Evolutionary conservation across 441 rosid species (phyloP).

Genomic region (Arabidopsis lyrata): DNA sequence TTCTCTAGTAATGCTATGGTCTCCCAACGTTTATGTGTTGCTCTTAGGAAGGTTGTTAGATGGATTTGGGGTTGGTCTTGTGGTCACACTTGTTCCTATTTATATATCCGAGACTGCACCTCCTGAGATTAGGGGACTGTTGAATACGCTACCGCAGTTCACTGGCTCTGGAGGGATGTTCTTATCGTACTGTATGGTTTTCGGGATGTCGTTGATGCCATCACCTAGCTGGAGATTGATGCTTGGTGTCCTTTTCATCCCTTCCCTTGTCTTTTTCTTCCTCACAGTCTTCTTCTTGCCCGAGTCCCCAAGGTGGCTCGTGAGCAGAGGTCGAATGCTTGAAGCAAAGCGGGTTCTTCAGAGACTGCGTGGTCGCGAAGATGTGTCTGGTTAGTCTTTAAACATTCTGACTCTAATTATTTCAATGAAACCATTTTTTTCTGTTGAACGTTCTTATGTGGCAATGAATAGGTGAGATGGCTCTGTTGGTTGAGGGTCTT

Average conservation of each 20-base stretch:
- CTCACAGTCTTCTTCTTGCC: slow-evolving; percentile 61
- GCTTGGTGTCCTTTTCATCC: slow-evolving; percentile 66
- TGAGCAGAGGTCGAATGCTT: slow-evolving; percentile 63
- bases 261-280: slow-evolving; percentile 54
- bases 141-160: slow-evolving; percentile 69
- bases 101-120: slow-evolving; percentile 73
- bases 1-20: slow-evolving; percentile 63
- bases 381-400: slow-evolving; percentile 59
- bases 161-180: slow-evolving; percentile 69
- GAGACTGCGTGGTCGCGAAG: slow-evolving; percentile 63
- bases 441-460: slow-evolving; percentile 22
- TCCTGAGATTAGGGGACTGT: slow-evolving; percentile 64
- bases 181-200: slow-evolving; percentile 65
- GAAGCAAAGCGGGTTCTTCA: slow-evolving; percentile 65
- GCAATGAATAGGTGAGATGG: slow-evolving; percentile 65
- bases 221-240: slow-evolving; percentile 71
- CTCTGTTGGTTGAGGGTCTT: slow-evolving; percentile 72
- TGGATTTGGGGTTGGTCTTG: slow-evolving; percentile 67
- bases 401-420: background rate
- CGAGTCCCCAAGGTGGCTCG: slow-evolving; percentile 74
- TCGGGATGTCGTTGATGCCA: slow-evolving; percentile 60
- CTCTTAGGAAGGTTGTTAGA: slow-evolving; percentile 61
- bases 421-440: background rate
- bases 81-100: slow-evolving; percentile 58
- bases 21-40: slow-evolving; percentile 61